phyloP scores from a whole-genome alignment of 768 basidiomycete genomes.

The Trametes cingulata region DNA sequence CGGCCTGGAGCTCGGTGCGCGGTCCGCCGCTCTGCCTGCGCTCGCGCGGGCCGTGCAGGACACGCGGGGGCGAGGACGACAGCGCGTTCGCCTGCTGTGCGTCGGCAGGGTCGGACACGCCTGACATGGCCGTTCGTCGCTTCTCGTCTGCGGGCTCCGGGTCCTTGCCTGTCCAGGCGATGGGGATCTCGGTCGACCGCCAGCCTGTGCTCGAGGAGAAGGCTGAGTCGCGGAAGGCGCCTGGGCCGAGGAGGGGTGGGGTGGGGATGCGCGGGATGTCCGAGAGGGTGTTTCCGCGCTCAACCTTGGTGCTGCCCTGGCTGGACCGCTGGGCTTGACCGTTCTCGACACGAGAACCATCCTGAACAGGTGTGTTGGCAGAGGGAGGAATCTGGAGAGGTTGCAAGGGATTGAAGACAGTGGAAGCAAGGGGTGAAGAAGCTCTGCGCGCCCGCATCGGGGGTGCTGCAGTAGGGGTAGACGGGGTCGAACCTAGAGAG shows the following conservation, averaged over 20 bases:
- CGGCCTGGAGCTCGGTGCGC: slow-evolving; percentile 3
- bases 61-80: slow-evolving; percentile 12
- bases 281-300: neutral
- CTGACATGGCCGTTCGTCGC: slow-evolving; percentile 4
- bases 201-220: slow-evolving; percentile 50
- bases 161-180: slow-evolving; percentile 60
- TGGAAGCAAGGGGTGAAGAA: slow-evolving; percentile 9
- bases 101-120: slow-evolving; percentile 8
- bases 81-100: neutral
- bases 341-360: neutral
- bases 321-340: neutral
- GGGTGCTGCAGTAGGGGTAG: neutral
- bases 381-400: neutral
- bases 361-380: neutral
- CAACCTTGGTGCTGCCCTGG: slow-evolving; percentile 6
- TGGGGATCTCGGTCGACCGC: slow-evolving; percentile 52
- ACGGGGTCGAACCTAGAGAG: slow-evolving; percentile 9
- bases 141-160: slow-evolving; percentile 23
- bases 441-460: slow-evolving; percentile 9
- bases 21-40: slow-evolving; percentile 13
- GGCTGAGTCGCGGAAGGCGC: slow-evolving; percentile 67
- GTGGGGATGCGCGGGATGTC: slow-evolving; percentile 27
- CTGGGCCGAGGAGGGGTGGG: slow-evolving; percentile 53
- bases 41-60: slow-evolving; percentile 12
- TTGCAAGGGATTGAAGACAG: neutral